Conservation (phyloP, 164 flowering plant species). For the Nymphaea colorata region DNA sequence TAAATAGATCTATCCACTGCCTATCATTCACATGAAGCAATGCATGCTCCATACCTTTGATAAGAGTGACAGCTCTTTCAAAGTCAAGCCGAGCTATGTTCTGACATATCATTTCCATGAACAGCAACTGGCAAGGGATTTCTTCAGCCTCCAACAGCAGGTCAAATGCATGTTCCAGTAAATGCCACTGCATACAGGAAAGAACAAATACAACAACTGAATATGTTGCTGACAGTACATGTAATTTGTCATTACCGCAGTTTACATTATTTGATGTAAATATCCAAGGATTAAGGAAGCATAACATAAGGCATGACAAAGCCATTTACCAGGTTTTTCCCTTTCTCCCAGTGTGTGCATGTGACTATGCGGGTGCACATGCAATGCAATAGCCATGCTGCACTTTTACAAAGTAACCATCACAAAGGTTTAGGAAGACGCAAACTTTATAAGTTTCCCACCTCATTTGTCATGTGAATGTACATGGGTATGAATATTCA, state of each 20-base stretch:
- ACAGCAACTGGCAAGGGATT: conserved; percentile 45
- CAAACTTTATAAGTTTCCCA: too few relatives aligned
- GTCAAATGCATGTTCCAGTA: conserved; percentile 88
- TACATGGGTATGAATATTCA: too few relatives aligned
- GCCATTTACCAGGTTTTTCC: not conserved
- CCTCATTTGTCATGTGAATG: too few relatives aligned
- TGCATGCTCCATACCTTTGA: conserved; percentile 54
- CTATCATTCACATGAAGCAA: conserved; percentile 53
- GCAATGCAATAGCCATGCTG: too few relatives aligned
- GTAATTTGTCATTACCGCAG: not conserved
- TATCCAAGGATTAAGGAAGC: not conserved
- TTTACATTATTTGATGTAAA: not conserved
- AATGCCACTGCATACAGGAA: conserved; percentile 37
- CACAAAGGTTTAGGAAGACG: too few relatives aligned
- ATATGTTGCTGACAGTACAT: not conserved
- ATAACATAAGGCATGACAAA: not conserved
- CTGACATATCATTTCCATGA: conserved; percentile 66
- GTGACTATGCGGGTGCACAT: not conserved
- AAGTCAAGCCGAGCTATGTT: conserved; percentile 28
- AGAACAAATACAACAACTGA: not conserved
- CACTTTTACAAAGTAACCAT: too few relatives aligned
- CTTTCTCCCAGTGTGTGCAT: not conserved
- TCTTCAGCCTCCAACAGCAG: conserved; percentile 67
- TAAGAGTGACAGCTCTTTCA: conserved; percentile 39
- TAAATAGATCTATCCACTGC: conserved; percentile 63